These are phyloP conservation scores for Lupinus albus DNA, from an alignment of 306 rosid species.

Conservation along the genomic window DNA sequence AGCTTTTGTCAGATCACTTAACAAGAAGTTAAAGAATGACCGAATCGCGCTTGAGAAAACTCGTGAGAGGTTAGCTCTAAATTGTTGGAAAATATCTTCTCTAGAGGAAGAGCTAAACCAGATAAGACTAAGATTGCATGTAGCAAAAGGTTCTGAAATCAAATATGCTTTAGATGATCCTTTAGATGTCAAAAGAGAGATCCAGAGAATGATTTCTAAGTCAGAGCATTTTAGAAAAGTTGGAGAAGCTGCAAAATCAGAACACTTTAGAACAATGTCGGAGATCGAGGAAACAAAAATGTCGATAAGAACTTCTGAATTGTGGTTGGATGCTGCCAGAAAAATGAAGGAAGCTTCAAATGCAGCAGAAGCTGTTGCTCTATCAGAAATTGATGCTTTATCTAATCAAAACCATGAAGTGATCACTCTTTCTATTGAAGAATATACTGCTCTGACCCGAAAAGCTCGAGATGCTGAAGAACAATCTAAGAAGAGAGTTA, in stretches of 20 bases:
- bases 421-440: constrained; percentile 74
- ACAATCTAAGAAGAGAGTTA: constrained; percentile 58
- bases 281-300: constrained; percentile 77
- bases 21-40: constrained; percentile 79
- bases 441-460: constrained; percentile 58
- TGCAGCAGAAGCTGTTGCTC: constrained; percentile 74
- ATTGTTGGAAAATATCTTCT: constrained; percentile 59
- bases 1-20: constrained; percentile 58
- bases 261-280: constrained; percentile 56
- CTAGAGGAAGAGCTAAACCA: constrained; percentile 81
- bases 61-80: constrained; percentile 62
- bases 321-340: constrained; percentile 76
- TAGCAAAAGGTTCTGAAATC: constrained; percentile 59
- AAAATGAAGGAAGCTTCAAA: constrained; percentile 90
- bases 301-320: constrained; percentile 73
- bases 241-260: constrained; percentile 68
- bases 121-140: constrained; percentile 61
- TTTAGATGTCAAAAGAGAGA: constrained; percentile 62
- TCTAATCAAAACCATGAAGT: constrained; percentile 40
- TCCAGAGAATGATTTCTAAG: constrained; percentile 63
- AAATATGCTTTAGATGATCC: constrained; percentile 53
- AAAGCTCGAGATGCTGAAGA: constrained; percentile 70
- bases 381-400: constrained; percentile 70
- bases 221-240: constrained; percentile 66
- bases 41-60: constrained; percentile 73